Evolutionary conservation across 2,329 filamentous ascomycete species (phyloP).

Genomic region (Trichoderma koningii): DNA sequence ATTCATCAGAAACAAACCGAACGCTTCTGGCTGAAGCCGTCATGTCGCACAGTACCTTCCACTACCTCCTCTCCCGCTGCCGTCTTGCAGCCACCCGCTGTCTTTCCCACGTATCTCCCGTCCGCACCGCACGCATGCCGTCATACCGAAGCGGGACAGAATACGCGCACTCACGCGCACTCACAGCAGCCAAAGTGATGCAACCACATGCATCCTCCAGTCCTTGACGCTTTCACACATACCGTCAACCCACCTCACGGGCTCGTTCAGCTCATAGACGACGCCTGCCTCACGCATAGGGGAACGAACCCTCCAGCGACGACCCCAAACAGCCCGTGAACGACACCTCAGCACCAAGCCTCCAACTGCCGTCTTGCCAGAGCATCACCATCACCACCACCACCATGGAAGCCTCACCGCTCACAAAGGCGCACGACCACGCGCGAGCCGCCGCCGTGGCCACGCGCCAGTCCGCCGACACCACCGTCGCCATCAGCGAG

Average conservation of each 20-base stretch:
- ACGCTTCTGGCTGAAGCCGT: background rate
- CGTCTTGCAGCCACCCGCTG: background rate
- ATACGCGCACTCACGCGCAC: constrained; percentile 20
- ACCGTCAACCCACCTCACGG: background rate
- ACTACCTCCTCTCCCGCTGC: background rate
- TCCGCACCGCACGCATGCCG: constrained; percentile 8
- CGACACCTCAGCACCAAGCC: too few species aligned
- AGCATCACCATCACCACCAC: background rate
- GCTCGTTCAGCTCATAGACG: background rate
- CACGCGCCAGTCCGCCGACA: constrained; percentile 72
- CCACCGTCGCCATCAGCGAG: constrained; percentile 80
- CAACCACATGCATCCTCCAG: background rate
- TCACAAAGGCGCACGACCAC: constrained; percentile 77
- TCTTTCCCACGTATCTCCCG: background rate
- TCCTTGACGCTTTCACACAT: too few species aligned
- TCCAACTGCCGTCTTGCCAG: too few species aligned
- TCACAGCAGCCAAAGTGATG: background rate
- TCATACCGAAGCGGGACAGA: constrained; percentile 21
- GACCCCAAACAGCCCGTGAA: background rate
- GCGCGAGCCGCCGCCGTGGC: constrained; percentile 81
- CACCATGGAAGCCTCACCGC: constrained; percentile 44
- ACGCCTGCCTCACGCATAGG: background rate
- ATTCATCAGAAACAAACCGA: too few species aligned
- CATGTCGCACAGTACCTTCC: background rate
- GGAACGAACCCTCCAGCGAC: background rate